A percentile compares a stretch with the other conserved stretches of the same genome.
Evolutionary conservation across 176 grass and related monocot genomes (phyloP).

Genomic region (Musa troglodytarum): DNA sequence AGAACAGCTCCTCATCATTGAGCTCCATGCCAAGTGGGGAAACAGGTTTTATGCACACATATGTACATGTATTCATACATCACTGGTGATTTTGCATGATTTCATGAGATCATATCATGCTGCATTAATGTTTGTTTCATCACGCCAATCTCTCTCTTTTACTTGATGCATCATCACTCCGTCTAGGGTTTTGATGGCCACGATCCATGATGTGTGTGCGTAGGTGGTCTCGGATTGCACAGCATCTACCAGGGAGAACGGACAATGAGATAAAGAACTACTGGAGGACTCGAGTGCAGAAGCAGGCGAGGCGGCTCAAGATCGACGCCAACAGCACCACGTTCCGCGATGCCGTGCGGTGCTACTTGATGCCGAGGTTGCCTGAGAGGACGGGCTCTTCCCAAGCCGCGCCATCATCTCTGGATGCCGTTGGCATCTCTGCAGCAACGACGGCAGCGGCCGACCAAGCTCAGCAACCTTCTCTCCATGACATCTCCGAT

Average conservation of each 20-base stretch:
- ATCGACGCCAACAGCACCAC: constrained; percentile 9
- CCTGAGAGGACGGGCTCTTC: not conserved
- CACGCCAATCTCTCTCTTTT: not conserved
- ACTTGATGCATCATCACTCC: not conserved
- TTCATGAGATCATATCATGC: too few species aligned
- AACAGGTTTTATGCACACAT: not conserved
- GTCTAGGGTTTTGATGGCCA: too few species aligned
- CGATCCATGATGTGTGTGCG: not conserved
- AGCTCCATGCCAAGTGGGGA: constrained; percentile 15
- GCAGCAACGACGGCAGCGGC: too few species aligned
- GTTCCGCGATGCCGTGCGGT: not conserved
- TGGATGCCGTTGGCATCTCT: not conserved
- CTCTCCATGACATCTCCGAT: too few species aligned
- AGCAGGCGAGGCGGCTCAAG: constrained; percentile 13
- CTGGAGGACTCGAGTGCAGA: constrained; percentile 17
- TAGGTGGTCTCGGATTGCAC: constrained; percentile 14
- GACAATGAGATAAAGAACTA: constrained; percentile 24
- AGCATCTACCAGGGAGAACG: constrained; percentile 10
- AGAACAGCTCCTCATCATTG: constrained; percentile 13
- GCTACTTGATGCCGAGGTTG: constrained; percentile 14
- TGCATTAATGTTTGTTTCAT: too few species aligned
- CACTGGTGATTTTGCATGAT: too few species aligned
- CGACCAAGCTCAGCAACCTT: too few species aligned
- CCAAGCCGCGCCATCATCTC: not conserved
- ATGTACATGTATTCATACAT: not conserved